phyloP scores from a whole-genome alignment of 164 flowering plant species.

The Macadamia tetraphylla region DNA sequence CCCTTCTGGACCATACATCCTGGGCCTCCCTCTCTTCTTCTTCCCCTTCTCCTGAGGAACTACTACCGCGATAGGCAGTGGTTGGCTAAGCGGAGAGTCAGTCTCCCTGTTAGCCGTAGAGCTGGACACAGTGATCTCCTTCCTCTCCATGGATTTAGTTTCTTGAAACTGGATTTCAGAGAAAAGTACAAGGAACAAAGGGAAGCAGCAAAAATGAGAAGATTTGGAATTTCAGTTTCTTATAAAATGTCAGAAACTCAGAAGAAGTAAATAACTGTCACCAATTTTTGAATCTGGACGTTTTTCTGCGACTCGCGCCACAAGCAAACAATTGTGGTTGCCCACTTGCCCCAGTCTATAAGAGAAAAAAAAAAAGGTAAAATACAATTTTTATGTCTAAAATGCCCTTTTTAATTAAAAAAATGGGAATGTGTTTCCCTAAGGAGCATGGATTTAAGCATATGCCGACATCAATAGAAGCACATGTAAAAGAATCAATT shows the following conservation, averaged over 20 bases:
- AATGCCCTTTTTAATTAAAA: constrained; percentile 15
- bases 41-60: constrained; percentile 26
- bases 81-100: constrained; percentile 33
- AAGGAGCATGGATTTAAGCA: too few relatives aligned
- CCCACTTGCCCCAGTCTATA: neutral
- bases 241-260: neutral
- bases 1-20: constrained; percentile 75
- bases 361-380: neutral
- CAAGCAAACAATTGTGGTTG: constrained; percentile 13
- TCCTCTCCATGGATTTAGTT: constrained; percentile 35
- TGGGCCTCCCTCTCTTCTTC: constrained; percentile 83
- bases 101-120: constrained; percentile 33
- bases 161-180: neutral
- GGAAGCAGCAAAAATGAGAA: neutral
- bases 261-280: neutral
- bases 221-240: neutral
- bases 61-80: constrained; percentile 3
- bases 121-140: constrained; percentile 43
- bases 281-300: constrained; percentile 14
- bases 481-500: too few relatives aligned
- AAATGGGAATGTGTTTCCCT: too few relatives aligned
- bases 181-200: neutral
- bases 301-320: constrained; percentile 49
- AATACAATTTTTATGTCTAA: constrained; percentile 7
- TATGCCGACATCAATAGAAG: too few relatives aligned